Percentiles rank a stretch among this genome's conserved stretches.
These are phyloP conservation scores for thale cress (Arabidopsis thaliana) DNA, from an alignment of 345 rosid species.

Conservation along the genomic window TAIR10.1 NC_003071.7:12866001-12866500, in stretches of 20 bases:
- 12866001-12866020: constrained; percentile 21
- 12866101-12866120: constrained; percentile 43
- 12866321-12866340: constrained; percentile 33
- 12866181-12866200: constrained; percentile 48
- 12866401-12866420: not conserved
- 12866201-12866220: constrained; percentile 47
- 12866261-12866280: constrained; percentile 35
- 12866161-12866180: constrained; percentile 45
- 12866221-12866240: constrained; percentile 46
- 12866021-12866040: constrained; percentile 1
- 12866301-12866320: constrained; percentile 41
- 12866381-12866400: not conserved
- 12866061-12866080: constrained; percentile 24
- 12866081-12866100: constrained; percentile 33
- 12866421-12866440: too few species aligned
- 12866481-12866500: not conserved
- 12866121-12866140: constrained; percentile 47
- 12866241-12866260: constrained; percentile 31
- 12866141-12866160: constrained; percentile 48
- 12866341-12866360: not conserved
- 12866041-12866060: constrained; percentile 22
- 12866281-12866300: constrained; percentile 29
- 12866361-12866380: not conserved
- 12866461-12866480: too few species aligned
- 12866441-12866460: too few species aligned